Evolutionary conservation across 768 basidiomycete species (phyloP).

Genomic region (Lentinus brumalis): DNA sequence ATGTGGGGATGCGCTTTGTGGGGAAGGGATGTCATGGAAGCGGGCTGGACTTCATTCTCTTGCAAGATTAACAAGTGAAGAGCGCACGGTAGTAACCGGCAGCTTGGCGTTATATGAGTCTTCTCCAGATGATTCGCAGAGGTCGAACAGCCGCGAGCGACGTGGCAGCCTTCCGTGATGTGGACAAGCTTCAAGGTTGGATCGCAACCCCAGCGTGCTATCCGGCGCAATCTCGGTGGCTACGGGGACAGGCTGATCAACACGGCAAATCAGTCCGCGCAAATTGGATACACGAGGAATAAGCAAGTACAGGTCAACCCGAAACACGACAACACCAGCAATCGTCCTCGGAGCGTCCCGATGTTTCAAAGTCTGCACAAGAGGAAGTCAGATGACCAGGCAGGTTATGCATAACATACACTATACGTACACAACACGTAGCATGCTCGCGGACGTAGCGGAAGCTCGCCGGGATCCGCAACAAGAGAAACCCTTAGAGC

Average conservation of each 20-base stretch:
- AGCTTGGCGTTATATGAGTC: not conserved
- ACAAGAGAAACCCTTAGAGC: too few relatives aligned
- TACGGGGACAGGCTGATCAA: not conserved
- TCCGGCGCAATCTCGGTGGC: not conserved
- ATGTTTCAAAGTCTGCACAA: not conserved
- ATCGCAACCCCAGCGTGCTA: not conserved
- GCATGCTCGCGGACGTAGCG: not conserved
- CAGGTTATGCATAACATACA: slow-evolving; percentile 5
- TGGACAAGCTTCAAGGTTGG: not conserved
- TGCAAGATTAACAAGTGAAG: not conserved
- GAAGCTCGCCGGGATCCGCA: too few relatives aligned
- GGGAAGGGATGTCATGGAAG: too few relatives aligned
- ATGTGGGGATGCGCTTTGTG: too few relatives aligned
- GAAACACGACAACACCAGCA: too few relatives aligned
- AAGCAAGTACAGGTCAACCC: too few relatives aligned
- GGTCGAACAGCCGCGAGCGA: not conserved
- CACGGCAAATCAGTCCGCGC: too few relatives aligned
- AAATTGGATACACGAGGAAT: too few relatives aligned
- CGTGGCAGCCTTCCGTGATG: not conserved
- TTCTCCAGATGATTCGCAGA: not conserved
- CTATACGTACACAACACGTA: slow-evolving; percentile 13
- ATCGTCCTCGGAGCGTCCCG: not conserved
- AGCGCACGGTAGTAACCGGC: not conserved
- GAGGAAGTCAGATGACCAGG: not conserved
- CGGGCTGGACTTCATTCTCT: not conserved